Conservation (phyloP, 805 yeast genomes). For the Wickerhamiella sergipiensis region DNA sequence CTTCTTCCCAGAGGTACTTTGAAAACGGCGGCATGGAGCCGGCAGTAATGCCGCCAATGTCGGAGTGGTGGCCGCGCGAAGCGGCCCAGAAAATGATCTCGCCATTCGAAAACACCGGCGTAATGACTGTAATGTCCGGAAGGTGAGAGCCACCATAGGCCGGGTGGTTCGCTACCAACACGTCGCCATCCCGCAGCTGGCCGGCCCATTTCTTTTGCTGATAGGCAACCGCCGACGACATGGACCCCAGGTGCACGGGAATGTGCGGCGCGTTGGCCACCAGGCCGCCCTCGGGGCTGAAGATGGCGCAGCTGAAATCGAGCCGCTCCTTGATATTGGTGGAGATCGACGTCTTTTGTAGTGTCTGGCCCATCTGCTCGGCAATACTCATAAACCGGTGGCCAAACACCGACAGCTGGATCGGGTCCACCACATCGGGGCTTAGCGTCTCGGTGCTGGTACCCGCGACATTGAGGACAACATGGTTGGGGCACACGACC, state of each 20-base stretch:
- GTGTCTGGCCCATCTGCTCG: conserved; percentile 74
- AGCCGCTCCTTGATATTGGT: conserved; percentile 74
- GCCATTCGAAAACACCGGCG: conserved; percentile 65
- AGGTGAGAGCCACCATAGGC: conserved; percentile 76
- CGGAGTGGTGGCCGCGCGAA: conserved; percentile 92
- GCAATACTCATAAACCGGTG: conserved; percentile 86
- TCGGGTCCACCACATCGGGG: conserved; percentile 43
- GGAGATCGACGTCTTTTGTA: conserved; percentile 67
- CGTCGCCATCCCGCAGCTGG: conserved; percentile 58
- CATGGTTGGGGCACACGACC: conserved; percentile 43
- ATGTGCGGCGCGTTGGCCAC: conserved; percentile 84
- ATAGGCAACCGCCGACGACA: conserved; percentile 63
- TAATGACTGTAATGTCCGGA: conserved; percentile 83
- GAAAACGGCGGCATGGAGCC: conserved; percentile 95
- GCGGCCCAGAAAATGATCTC: conserved; percentile 77
- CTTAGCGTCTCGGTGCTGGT: conserved; percentile 5
- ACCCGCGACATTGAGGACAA: conserved; percentile 32
- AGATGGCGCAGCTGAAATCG: conserved; percentile 76
- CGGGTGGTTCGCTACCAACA: conserved; percentile 67
- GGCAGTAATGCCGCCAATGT: conserved; percentile 82
- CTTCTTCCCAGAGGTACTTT: conserved; percentile 74
- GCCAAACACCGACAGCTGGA: conserved; percentile 61
- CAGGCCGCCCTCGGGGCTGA: conserved; percentile 60
- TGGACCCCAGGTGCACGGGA: conserved; percentile 77
- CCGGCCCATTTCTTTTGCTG: conserved; percentile 56